A percentile compares a stretch with the other conserved stretches of the same genome.
These are phyloP conservation scores for Jaenimonas drosophilae DNA, from an alignment of 208 protist genomes.

Conservation along the genomic window DNA sequence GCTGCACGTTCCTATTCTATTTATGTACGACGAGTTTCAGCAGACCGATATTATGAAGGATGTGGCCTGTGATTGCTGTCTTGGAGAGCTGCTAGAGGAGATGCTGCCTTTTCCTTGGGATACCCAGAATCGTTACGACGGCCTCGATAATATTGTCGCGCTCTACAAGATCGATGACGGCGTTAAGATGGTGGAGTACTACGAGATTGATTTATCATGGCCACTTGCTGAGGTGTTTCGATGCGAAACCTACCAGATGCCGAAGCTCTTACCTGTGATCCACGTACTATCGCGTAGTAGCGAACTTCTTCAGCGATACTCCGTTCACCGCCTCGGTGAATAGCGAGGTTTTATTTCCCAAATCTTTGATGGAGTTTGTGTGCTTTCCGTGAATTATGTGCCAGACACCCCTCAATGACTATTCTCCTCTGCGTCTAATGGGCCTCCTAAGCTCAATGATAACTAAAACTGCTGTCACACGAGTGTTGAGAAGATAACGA, in stretches of 20 bases:
- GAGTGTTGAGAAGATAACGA: too few relatives aligned
- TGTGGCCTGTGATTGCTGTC: slow-evolving; percentile 65
- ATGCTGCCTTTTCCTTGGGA: slow-evolving; percentile 87
- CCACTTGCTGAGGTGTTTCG: slow-evolving; percentile 78
- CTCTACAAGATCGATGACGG: slow-evolving; percentile 84
- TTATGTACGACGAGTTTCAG: slow-evolving; percentile 91
- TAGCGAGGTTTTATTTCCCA: neutral
- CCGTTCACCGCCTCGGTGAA: slow-evolving; percentile 17
- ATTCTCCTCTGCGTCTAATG: too few relatives aligned
- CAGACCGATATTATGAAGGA: slow-evolving; percentile 91
- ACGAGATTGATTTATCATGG: slow-evolving; percentile 52
- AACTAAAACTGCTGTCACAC: too few relatives aligned
- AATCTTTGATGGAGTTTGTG: too few relatives aligned
- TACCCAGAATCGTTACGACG: slow-evolving; percentile 38
- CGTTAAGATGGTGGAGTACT: slow-evolving; percentile 62
- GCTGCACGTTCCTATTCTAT: slow-evolving; percentile 87
- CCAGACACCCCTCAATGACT: too few relatives aligned
- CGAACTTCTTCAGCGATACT: slow-evolving; percentile 45
- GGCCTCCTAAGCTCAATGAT: too few relatives aligned
- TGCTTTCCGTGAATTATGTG: too few relatives aligned
- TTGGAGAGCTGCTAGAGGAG: slow-evolving; percentile 54
- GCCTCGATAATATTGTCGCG: slow-evolving; percentile 50
- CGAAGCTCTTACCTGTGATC: slow-evolving; percentile 58
- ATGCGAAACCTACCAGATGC: slow-evolving; percentile 63
- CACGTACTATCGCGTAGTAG: slow-evolving; percentile 59